Conservation (phyloP, 441 rosid genomes). For the Populus tomentosa region DNA sequence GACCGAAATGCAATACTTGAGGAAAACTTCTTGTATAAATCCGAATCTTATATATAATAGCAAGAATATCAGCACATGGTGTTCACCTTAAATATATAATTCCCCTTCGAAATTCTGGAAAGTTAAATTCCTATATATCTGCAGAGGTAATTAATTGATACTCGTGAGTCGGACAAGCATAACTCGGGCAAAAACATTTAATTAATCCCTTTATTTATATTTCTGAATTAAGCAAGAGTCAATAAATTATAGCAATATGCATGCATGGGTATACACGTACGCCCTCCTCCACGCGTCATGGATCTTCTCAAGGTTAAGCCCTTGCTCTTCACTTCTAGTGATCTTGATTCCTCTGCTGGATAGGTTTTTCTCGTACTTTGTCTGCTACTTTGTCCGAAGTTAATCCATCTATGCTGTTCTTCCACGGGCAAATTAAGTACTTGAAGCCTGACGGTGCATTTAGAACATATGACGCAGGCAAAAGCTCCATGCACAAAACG, state of each 20-base stretch:
- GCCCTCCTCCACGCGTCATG: neutral
- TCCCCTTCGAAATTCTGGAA: neutral
- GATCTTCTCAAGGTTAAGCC: neutral
- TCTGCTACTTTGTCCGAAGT: neutral
- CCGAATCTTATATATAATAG: neutral
- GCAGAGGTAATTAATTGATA: neutral
- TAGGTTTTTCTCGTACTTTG: neutral
- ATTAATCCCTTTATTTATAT: no score
- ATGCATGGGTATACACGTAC: no score
- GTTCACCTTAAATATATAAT: slow-evolving; percentile 1
- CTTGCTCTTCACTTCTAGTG: neutral
- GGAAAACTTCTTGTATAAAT: neutral
- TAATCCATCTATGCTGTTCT: neutral
- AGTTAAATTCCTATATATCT: slow-evolving; percentile 10
- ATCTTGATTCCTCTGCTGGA: neutral
- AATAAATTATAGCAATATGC: neutral
- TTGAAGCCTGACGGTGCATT: neutral
- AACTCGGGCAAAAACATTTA: neutral
- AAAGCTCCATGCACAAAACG: neutral
- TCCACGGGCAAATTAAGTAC: neutral
- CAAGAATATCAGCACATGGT: slow-evolving; percentile 7
- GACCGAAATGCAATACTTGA: neutral
- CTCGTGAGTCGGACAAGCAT: slow-evolving; percentile 3
- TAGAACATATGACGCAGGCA: neutral
- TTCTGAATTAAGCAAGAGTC: neutral